Evolutionary conservation across 2,329 filamentous ascomycete species (phyloP), one percentile per base, ranked within the genome.

Genomic region (Boeremia lycopersici): DNA sequence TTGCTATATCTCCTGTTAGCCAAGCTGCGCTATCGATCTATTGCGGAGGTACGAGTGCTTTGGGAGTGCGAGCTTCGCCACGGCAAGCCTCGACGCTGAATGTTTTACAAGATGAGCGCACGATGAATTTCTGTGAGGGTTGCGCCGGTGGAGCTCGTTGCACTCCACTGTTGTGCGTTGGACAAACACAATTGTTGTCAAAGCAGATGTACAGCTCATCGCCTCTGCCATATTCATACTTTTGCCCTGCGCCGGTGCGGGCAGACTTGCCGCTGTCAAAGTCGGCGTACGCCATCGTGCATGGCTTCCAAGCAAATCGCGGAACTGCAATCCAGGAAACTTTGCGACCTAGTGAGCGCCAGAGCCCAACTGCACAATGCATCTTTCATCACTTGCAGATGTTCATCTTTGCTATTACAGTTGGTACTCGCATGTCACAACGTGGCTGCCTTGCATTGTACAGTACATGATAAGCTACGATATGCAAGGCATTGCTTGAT

Each of bases 181-280:
- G 46, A 19, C n/a, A 3, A 12, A 6, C n/a, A n/a, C 8, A 7
- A 15, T 11, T 13, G 6, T 15, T 28, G n/a, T 33, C 3, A 7
- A 6, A 11, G 7, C 11, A 13, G n/a, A 39, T 2, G 10, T 48
- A 13, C 30, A 7, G 26, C 23, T 26, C 19, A 19, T 34, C 26
- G 33, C n/a, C 2, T 29, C 15, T 38, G 5, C n/a, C 8, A 8
- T 17, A 12, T 25, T 41, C 29, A 15, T 10, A 41, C 25, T 12
- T 25, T 42, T 38, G 17, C 46, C 36, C 52, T 55, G 46, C 30
- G 19, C 31, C 41, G 26, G 45, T 26, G 26, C 19, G 12, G 10
- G 13, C 26, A 28, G 26, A 25, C 10, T 6, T 50, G 19, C 52
- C 30, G 41, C 36, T 55, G 34, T 54, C 45, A 31, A 34, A 28